Evolutionary conservation across 495 filamentous ascomycete species (phyloP), one percentile per base, ranked within the genome.

Genomic region (Lepraria neglecta): DNA sequence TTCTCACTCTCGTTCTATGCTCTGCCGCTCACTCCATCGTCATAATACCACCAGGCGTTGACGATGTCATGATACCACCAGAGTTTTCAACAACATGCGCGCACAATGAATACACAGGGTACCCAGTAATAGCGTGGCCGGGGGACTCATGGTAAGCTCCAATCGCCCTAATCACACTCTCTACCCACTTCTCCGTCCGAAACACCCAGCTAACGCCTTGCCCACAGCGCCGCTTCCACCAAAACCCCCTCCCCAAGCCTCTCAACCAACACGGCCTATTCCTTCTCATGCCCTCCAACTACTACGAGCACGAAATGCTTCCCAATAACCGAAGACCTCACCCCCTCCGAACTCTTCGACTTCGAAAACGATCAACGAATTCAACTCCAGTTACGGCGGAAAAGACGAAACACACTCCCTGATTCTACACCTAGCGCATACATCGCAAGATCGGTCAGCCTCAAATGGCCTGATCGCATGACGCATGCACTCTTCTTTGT

Each of bases 401-500:
- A 19, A 12, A 31, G 38, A 42, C 53, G 27, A n/a, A 7, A 30
- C 12, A 51, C 47, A 40, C 31, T 19, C 4, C 6, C 31, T 9
- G 15, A 10, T 1, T 28, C 52, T 31, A 44, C 28, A 42, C n/a
- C 42, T 1, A 30, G 1, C 6, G 54, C 17, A 3, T 57, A 57
- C 12, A 44, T 19, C 9, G 56, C 61, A 14, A 27, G 47, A 33
- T 51, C 46, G n/a, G 33, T 64, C 5, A 52, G 3, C 14, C 61
- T 64, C 3, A 33, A 19, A n/a, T 64, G 61, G 61, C 61, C 61
- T 5, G 61, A 64, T 6, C 43, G 48, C 3, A 64, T 64, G 54
- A 45, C n/a, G 6, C 61, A 64, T 38, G 61, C 56, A 3, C 35
- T 64, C 1, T 59, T 64, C 30, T 64, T 27, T 10, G 31, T 30